Evolutionary conservation across 1,284 basidiomycete genomes (phyloP).

Genomic region (Xerocomus amazonicus): DNA sequence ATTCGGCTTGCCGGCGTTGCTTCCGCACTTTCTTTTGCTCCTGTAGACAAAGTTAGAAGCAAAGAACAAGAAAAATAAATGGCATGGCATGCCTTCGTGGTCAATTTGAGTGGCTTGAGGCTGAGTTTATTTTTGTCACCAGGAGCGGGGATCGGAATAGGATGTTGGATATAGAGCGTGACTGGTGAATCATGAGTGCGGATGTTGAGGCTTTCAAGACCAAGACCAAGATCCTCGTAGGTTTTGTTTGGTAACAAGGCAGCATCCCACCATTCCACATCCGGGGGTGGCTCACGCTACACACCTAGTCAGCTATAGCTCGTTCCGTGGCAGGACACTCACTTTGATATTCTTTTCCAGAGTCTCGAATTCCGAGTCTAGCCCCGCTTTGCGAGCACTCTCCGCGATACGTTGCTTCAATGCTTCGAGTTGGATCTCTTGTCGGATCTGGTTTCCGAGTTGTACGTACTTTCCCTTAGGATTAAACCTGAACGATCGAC

Average conservation of each 20-base stretch:
- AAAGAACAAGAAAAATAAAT: background rate
- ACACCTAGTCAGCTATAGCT: slow-evolving; percentile 3
- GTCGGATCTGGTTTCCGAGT: slow-evolving; percentile 79
- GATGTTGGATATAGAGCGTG: slow-evolving; percentile 92
- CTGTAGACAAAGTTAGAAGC: slow-evolving; percentile 35
- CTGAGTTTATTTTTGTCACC: slow-evolving; percentile 76
- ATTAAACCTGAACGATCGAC: slow-evolving; percentile 80
- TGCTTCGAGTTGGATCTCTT: slow-evolving; percentile 84
- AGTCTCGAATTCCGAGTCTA: slow-evolving; percentile 89
- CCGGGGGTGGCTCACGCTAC: slow-evolving; percentile 81
- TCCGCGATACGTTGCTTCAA: slow-evolving; percentile 92
- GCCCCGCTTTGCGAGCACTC: slow-evolving; percentile 86
- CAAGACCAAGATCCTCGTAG: slow-evolving; percentile 72
- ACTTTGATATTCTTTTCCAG: slow-evolving; percentile 86
- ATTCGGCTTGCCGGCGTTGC: slow-evolving; percentile 81
- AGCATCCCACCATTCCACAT: slow-evolving; percentile 97
- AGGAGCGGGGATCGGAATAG: slow-evolving; percentile 92
- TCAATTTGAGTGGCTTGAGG: slow-evolving; percentile 84
- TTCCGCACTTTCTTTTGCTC: slow-evolving; percentile 98
- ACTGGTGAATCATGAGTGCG: slow-evolving; percentile 72
- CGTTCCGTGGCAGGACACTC: slow-evolving; percentile 20
- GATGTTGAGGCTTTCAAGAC: slow-evolving; percentile 58
- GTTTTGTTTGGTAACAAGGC: slow-evolving; percentile 76
- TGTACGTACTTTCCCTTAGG: slow-evolving; percentile 88
- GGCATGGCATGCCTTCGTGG: slow-evolving; percentile 61